phyloP scores from a whole-genome alignment of 2,329 filamentous ascomycete species.

The Aspergillus unguis region DNA sequence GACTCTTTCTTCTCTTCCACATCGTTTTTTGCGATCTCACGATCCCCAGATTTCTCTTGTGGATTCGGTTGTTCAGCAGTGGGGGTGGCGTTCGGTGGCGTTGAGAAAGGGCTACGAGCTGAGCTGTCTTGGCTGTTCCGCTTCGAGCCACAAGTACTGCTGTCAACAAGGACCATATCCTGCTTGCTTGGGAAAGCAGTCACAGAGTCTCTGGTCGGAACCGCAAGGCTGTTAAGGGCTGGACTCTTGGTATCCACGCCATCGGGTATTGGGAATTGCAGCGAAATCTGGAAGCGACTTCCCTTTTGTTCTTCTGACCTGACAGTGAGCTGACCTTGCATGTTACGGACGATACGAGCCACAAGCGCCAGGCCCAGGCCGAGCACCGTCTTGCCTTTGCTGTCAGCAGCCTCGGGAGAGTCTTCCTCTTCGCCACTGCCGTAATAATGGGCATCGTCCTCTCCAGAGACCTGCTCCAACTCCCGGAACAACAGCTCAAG shows the following conservation, averaged over 20 bases:
- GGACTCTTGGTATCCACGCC: conserved; percentile 5
- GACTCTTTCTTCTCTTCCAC: not conserved
- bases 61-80: not conserved
- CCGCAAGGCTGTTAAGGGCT: conserved; percentile 15
- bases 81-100: not conserved
- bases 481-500: conserved; percentile 61
- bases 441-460: conserved; percentile 49
- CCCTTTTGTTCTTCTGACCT: conserved; percentile 81
- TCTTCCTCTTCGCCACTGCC: not conserved
- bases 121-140: conserved; percentile 11
- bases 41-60: not conserved
- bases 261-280: conserved; percentile 67
- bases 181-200: conserved; percentile 21
- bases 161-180: conserved; percentile 40
- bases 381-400: conserved; percentile 50
- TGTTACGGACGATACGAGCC: conserved; percentile 80
- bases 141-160: conserved; percentile 17
- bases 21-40: not conserved
- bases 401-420: not conserved
- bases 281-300: conserved; percentile 74
- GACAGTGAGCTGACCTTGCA: conserved; percentile 81
- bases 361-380: conserved; percentile 85
- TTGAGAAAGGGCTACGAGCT: not conserved
- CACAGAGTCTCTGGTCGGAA: conserved; percentile 3
- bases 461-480: conserved; percentile 61